Evolutionary conservation across 1,284 basidiomycete genomes (phyloP), one percentile per base, ranked within the genome.

Genomic region (Microbotryum silenes-acaulis): DNA sequence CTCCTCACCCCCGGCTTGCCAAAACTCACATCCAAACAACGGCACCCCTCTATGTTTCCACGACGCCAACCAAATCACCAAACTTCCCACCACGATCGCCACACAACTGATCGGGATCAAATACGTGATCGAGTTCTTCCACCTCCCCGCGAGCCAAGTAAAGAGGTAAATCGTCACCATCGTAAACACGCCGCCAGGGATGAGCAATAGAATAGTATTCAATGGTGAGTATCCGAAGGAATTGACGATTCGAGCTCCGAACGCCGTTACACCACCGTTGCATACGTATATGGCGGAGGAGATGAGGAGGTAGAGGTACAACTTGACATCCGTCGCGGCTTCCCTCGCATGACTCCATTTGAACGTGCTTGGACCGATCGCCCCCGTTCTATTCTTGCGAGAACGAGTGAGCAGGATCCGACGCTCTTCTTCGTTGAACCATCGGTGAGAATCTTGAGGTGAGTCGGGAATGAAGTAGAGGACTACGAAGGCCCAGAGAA

Each of bases 81-180:
- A 68, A 0, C 77, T 75, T 20, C 80, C 79, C 27, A 77, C 73
- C 42, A 80, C 73, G 21, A 80, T 77, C 14, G 80, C 80, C 7
- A 81, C 63, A 59, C 78, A 79, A 6, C 74, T 76, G 14, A 78
- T 54, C 4, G 78, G 76, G 45, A 80, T 71, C 33, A 80, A 70
- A 50, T 72, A 71, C 1, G 77, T 78, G 20, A 76, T 71, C 7
- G 71, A 73, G 68, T 79, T 75, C 45, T 69, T 71, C 58, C 72
- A 76, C 50, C 68, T 71, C 37, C 75, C 73, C 27, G 77, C 76
- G 54, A 78, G 65, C 53, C 71, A 75, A 14, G 73, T 73, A 63
- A 77, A 78, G 48, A 79, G 55, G 62, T 76, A 79, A 66, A 77
- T 77, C 49, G 72, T 68, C n/a, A 80, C 70, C 37, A 25, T 31